Conservation (phyloP, 2,329 filamentous ascomycete species). For the Sclerotiophoma versabilis region DNA sequence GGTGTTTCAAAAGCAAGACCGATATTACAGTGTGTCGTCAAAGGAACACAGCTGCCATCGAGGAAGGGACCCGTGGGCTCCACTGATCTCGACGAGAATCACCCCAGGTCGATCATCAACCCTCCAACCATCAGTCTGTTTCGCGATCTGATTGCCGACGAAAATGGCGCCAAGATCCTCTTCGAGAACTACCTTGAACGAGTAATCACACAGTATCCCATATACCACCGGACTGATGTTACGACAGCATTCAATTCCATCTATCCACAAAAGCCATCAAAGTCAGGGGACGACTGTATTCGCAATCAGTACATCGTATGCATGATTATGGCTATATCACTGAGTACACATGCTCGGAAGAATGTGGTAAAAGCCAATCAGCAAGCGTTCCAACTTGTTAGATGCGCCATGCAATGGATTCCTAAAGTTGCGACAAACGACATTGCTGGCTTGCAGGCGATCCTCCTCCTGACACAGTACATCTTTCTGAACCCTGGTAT, state of each 20-base stretch:
- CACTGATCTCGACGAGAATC: constrained; percentile 47
- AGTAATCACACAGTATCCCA: constrained; percentile 48
- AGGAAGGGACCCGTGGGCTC: constrained; percentile 43
- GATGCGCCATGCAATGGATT: constrained; percentile 47
- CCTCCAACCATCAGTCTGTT: constrained; percentile 37
- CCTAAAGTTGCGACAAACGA: constrained; percentile 48
- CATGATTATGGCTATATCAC: constrained; percentile 48
- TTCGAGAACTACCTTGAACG: constrained; percentile 44
- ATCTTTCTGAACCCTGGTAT: constrained; percentile 47
- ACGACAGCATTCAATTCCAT: constrained; percentile 44
- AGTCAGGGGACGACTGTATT: constrained; percentile 33
- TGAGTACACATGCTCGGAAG: constrained; percentile 44
- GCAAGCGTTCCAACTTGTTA: constrained; percentile 42
- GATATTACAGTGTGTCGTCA: constrained; percentile 45
- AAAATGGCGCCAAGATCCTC: constrained; percentile 41
- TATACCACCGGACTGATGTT: constrained; percentile 45
- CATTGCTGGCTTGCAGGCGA: constrained; percentile 43
- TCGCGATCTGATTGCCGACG: constrained; percentile 38
- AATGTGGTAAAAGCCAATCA: constrained; percentile 45
- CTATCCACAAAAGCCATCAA: constrained; percentile 35
- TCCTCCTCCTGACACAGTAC: constrained; percentile 46
- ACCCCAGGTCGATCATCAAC: constrained; percentile 48
- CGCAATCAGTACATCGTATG: constrained; percentile 47
- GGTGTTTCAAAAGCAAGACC: constrained; percentile 43
- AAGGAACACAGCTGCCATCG: constrained; percentile 45